Evolutionary conservation across 345 rosid species (phyloP), one percentile per base, ranked within the genome.

Genomic region (Litchi chinensis): DNA sequence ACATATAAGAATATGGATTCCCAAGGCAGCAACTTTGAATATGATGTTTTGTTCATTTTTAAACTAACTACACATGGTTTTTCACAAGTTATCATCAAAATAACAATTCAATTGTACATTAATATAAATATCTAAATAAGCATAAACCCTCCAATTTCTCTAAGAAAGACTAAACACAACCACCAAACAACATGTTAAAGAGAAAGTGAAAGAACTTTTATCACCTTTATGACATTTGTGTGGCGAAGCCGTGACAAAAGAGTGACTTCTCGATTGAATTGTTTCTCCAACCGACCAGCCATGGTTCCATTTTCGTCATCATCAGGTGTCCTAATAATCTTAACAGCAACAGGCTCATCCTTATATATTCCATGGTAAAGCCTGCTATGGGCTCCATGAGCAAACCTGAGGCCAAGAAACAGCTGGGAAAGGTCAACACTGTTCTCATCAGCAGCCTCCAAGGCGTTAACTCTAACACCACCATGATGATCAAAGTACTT

Each of bases 261-360:
- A 62, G 90, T 85, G 70, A 89, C 99, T 87, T 96, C 99, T 59
- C 94, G 87, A 32, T 89, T 86, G 76, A 91, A 96, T 82, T 94
- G 99, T 52, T 93, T 96, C 88, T 88, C 94, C 66, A 96, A 82
- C 43, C 95, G 89, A 77, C 82, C 85, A 19, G 93, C 93, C 82
- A 94, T 83, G 64, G 81, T 77, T 79, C 87, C 93, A 64, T 88
- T 93, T 73, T 93, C 99, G 43, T 90, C 98, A 79, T 92, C 98
- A 80, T 94, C 99, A 10, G 97, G 95, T 10, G 85, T 91, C 83
- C 89, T 89, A 69, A 96, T 93, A 76, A 96, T 90, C 87, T 96
- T 96, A 80, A 96, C 98, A 0, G 99, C 99, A 80, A 96, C 99
- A 62, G 97, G 89, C 74, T 96, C 91, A 67, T 94, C 99, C 54